These are phyloP conservation scores for Pyrenula aspistea DNA, from an alignment of 495 filamentous ascomycete genomes.

Conservation along the genomic window DNA sequence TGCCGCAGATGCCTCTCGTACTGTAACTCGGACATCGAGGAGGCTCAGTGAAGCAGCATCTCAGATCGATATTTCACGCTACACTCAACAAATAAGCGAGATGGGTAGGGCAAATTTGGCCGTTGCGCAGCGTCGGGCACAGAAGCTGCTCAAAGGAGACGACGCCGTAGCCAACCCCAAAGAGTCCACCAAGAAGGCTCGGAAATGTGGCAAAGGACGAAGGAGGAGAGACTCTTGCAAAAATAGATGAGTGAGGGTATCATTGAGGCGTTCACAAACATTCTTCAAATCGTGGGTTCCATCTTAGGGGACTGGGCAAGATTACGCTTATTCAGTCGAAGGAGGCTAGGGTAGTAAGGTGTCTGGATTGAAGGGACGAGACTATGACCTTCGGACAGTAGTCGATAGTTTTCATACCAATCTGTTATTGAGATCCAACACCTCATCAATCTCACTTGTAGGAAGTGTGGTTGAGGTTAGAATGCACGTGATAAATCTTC, in stretches of 20 bases:
- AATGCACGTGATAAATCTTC: too few relatives aligned
- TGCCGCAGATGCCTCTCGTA: not conserved
- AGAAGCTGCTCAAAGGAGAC: slow-evolving; percentile 8
- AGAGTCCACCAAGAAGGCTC: not conserved
- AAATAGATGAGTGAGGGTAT: not conserved
- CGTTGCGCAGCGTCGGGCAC: slow-evolving; percentile 27
- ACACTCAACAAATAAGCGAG: slow-evolving; percentile 23
- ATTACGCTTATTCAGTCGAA: not conserved
- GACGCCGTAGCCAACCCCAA: not conserved
- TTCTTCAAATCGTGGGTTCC: too few relatives aligned
- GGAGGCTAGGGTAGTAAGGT: not conserved
- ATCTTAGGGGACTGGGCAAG: too few relatives aligned
- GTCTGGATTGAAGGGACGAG: not conserved
- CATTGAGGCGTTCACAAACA: too few relatives aligned
- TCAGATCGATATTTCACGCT: slow-evolving; percentile 13
- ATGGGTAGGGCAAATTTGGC: slow-evolving; percentile 19
- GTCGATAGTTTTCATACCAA: not conserved
- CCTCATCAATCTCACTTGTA: too few relatives aligned
- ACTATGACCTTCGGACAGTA: not conserved
- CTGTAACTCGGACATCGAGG: slow-evolving; percentile 12
- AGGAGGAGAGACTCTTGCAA: not conserved
- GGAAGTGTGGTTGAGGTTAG: too few relatives aligned
- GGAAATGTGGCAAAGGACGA: not conserved
- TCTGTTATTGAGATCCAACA: too few relatives aligned
- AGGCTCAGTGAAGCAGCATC: slow-evolving; percentile 15